Base-by-base conservation (phyloP, 345 rosid genomes). In the Odontarrhena argentea region DNA sequence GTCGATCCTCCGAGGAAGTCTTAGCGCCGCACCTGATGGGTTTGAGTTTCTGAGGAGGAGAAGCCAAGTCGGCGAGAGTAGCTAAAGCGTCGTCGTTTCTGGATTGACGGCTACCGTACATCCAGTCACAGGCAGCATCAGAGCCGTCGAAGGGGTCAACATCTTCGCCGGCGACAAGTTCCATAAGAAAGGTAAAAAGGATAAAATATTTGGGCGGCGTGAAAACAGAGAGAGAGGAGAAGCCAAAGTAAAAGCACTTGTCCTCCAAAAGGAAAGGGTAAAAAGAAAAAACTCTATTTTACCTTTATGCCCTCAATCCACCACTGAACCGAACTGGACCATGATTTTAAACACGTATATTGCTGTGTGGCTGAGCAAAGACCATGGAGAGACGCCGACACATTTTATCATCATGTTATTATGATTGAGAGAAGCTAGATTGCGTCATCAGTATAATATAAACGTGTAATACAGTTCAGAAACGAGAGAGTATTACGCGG, bases 11-110 rank as follows among this genome's bases (percentile, higher is more conserved):
- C 6, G 41, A 34, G 9, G 44, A 43, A 32, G 79, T 60, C 77
- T 80, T 68, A 36, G 48, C 78, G 53, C 43, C 72, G 72, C 68
- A 77, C 62, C 92, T 76, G 30, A 86, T 79, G 1, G 96, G 92
- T 41, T 80, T 83, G 37, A 86, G 83, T 80, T 89, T 86, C 80
- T 76, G 89, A 14, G 81, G 85, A 58, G 85, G 87, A 5, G 79
- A 38, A 6, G 77, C 77, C 60, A 74, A 61, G 48, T 68, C 74
- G 10, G 73, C 77, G 46, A 74, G 77, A 13, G 74, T 61, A 2
- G 69, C 74, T 11, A 64, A 66, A 13, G 67, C 76, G 65, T 65
- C 60, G 76, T 65, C 63, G 68, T 60, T 36, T 48, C 48, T 64
- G 14, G 65, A 45, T 44, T 55, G 63, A 42, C 56, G 81, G 64